Evolutionary conservation across 1,284 basidiomycete species (phyloP), one percentile per base, ranked within the genome.

Genomic region (Termitomyces sp.): DNA sequence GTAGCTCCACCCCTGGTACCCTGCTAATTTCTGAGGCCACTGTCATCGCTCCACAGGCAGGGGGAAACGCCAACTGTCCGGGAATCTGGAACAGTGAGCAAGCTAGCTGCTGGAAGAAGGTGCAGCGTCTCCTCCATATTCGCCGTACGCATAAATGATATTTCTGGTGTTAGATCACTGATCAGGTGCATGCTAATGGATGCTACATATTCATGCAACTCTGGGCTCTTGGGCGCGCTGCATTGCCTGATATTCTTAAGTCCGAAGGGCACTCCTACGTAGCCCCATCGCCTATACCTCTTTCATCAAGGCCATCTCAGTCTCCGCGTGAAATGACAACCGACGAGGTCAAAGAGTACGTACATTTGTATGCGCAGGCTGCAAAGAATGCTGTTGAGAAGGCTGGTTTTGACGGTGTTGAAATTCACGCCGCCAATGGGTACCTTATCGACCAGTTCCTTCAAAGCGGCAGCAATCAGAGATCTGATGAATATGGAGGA

Each of bases 401-500:
- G 12, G 76, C 78, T 2, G 79, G 76, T 2, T 80, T 79, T 54
- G 78, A 81, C 54, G 79, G 77, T 1, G 70, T 75, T 8, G 73
- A 76, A 55, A 55, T 76, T 1, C 74, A 75, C 50, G 62, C 54
- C 2, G 69, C 70, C 12, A 71, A 73, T 53, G 75, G 77, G 3
- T 76, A 73, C 53, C 63, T 78, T 8, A 44, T 76, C 19, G 74
- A 76, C 58, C 73, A 77, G 59, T 76, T 75, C 62, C 48, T 74
- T 19, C 73, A 79, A 58, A 69, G 73, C 36, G 61, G 68, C 5
- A 61, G 69, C 39, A 83, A 83, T 68, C 66, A 74, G 24, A 72
- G 82, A 39, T 78, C 74, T 9, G 83, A 86, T 64, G 65, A 69
- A 33, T 85, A 80, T 64, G 82, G 83, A 5, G 82, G 81, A 1